Evolutionary conservation across 495 filamentous ascomycete genomes (phyloP).

Genomic region (Patellaria atrata): DNA sequence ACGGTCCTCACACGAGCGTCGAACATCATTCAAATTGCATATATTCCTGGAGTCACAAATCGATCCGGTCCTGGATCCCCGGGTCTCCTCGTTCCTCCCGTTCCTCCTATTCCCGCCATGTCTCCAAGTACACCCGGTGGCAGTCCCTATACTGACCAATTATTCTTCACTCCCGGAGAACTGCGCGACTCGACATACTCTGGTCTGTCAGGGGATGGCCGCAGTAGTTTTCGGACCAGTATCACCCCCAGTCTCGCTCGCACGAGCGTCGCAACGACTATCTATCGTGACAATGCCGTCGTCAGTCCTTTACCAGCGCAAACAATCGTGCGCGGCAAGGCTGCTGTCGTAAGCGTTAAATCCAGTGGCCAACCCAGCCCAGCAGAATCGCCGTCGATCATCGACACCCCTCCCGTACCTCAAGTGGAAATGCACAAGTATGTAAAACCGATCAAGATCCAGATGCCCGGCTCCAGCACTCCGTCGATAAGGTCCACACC

Average conservation of each 20-base stretch:
- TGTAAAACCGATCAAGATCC: slow-evolving; percentile 16
- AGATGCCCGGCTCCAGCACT: slow-evolving; percentile 21
- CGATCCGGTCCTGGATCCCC: slow-evolving; percentile 70
- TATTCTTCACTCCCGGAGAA: slow-evolving; percentile 88
- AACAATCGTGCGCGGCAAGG: slow-evolving; percentile 69
- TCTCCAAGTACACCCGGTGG: slow-evolving; percentile 33
- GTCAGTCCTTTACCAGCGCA: slow-evolving; percentile 69
- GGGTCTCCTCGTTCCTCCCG: slow-evolving; percentile 71
- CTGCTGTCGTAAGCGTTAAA: slow-evolving; percentile 81
- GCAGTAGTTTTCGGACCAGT: slow-evolving; percentile 44
- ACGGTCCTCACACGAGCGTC: slow-evolving; percentile 91
- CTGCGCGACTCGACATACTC: slow-evolving; percentile 79
- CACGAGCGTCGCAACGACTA: slow-evolving; percentile 77
- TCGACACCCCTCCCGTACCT: slow-evolving; percentile 18
- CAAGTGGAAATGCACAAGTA: slow-evolving; percentile 16
- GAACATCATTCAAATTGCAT: slow-evolving; percentile 98
- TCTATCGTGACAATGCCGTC: slow-evolving; percentile 78
- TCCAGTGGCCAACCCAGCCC: slow-evolving; percentile 31
- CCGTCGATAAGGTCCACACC: slow-evolving; percentile 8
- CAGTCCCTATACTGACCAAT: slow-evolving; percentile 55
- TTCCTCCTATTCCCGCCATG: slow-evolving; percentile 71
- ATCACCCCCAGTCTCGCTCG: slow-evolving; percentile 48
- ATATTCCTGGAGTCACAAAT: slow-evolving; percentile 95
- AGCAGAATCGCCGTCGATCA: slow-evolving; percentile 9
- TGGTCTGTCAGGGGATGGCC: slow-evolving; percentile 44